These are phyloP conservation scores for Annulohypoxylon bovei DNA, from an alignment of 495 filamentous ascomycete species.

Conservation along the genomic window DNA sequence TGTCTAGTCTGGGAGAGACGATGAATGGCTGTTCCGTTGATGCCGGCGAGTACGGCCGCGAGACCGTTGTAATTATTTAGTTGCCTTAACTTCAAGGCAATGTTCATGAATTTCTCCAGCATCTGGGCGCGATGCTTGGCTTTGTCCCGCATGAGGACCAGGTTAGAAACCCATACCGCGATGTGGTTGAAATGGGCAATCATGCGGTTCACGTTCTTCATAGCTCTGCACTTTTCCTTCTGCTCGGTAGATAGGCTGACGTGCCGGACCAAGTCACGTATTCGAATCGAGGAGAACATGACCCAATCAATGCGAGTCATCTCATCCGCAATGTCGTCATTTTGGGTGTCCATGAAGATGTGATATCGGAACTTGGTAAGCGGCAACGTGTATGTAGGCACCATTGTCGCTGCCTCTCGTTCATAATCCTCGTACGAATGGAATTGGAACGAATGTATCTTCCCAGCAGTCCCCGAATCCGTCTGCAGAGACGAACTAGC, in stretches of 20 bases:
- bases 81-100: constrained; percentile 83
- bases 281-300: constrained; percentile 95
- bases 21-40: constrained; percentile 86
- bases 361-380: constrained; percentile 85
- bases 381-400: constrained; percentile 66
- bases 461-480: constrained; percentile 29
- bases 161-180: constrained; percentile 88
- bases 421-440: constrained; percentile 77
- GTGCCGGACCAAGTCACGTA: constrained; percentile 90
- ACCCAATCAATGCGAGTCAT: constrained; percentile 96
- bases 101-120: constrained; percentile 92
- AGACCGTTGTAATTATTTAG: constrained; percentile 97
- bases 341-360: constrained; percentile 79
- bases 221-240: constrained; percentile 79
- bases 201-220: constrained; percentile 91
- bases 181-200: constrained; percentile 96
- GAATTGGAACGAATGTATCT: constrained; percentile 60
- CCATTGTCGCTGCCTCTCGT: constrained; percentile 72
- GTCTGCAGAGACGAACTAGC: constrained; percentile 53
- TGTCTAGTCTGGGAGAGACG: constrained; percentile 85
- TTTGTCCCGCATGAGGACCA: constrained; percentile 93
- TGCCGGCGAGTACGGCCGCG: constrained; percentile 90
- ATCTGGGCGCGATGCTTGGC: constrained; percentile 91
- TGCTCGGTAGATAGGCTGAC: constrained; percentile 77
- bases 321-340: constrained; percentile 87